Percentiles rank a stretch among this genome's conserved stretches.
These are phyloP conservation scores for Diaporthe sp. DNA, from an alignment of 2,329 filamentous ascomycete species.

Conservation along the genomic window DNA sequence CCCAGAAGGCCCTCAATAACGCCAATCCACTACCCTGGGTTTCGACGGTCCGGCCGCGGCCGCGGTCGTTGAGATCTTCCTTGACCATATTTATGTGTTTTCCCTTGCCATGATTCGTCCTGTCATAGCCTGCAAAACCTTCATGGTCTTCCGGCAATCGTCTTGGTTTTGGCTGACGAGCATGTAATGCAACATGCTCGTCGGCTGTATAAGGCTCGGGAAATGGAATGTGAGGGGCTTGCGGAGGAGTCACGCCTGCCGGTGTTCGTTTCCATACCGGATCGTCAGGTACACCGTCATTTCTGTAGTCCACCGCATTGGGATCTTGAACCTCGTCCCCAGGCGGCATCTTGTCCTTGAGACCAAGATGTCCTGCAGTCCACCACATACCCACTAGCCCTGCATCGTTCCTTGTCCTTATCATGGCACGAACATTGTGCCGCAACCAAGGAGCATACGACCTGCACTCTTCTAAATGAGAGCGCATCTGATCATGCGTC, in stretches of 20 bases:
- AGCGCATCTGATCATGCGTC: slow-evolving; percentile 38
- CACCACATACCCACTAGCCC: slow-evolving; percentile 45
- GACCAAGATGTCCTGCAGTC: slow-evolving; percentile 38
- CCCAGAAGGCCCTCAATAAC: slow-evolving; percentile 39
- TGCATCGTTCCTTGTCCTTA: slow-evolving; percentile 34
- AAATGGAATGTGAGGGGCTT: slow-evolving; percentile 13
- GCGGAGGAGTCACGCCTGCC: slow-evolving; percentile 34
- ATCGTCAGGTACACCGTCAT: slow-evolving; percentile 41
- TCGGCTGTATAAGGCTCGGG: slow-evolving; percentile 11
- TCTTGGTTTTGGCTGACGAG: background rate
- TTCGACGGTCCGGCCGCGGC: slow-evolving; percentile 42
- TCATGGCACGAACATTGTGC: slow-evolving; percentile 40
- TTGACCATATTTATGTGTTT: background rate
- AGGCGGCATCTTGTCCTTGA: slow-evolving; percentile 30
- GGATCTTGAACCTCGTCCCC: slow-evolving; percentile 38
- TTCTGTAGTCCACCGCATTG: slow-evolving; percentile 42
- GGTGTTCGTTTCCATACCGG: slow-evolving; percentile 36
- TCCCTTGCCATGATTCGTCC: background rate
- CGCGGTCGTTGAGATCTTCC: slow-evolving; percentile 40
- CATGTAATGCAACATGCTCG: background rate
- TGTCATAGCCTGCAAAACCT: background rate
- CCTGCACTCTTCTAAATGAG: slow-evolving; percentile 28
- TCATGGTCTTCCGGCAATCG: background rate
- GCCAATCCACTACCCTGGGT: slow-evolving; percentile 42
- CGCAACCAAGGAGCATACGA: slow-evolving; percentile 39